Base-by-base conservation (phyloP, 495 filamentous ascomycete genomes). In the Pyrenopolyporus hunteri region DNA sequence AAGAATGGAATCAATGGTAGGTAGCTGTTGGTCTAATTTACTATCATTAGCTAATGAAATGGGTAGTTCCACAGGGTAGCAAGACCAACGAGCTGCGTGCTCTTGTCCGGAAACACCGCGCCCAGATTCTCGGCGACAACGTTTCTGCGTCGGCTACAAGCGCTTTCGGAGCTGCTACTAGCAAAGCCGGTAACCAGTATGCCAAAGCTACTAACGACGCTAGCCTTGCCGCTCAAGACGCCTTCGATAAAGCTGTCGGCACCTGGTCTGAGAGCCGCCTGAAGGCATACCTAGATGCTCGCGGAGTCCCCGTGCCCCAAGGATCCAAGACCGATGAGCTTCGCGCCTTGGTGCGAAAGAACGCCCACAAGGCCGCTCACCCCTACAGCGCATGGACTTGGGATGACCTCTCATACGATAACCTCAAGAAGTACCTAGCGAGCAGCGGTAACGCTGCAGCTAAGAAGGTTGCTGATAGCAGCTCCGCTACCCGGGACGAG, bases 91-190 rank as follows among this genome's bases (percentile, higher is more conserved):
- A 98, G 70, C 84, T 98, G 13, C 75, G 94, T 40, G 92, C 94
- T 43, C 85, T 98, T 43, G 91, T 92, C 47, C 90, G 94, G 66
- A 95, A 96, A 80, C 83, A 97, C 79, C 90, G 90, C 43, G 83
- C 87, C 37, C 81, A 85, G 44, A 78, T 96, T 51, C 76, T 87
- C 16, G 88, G 85, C 32, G 86, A 93, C 57, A 88, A 83, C 46
- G 80, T 83, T 9, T 71, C 83, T 37, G 77, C 78, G 40, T 84
- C 86, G 7, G 88, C 84, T 29, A 78, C 84, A 2, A 87, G 85
- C 20, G 84, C 84, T 14, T 87, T 83, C 57, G 90, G 90, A 39
- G 92, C 92, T 51, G 92, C 92, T 44, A 95, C 91, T 36, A 85
- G 89, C 64, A 89, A 83, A 58, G 90, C 91, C 35, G 88, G 87